Evolutionary conservation across 164 flowering plant genomes (phyloP).

Genomic region (Kingdonia uniflora): DNA sequence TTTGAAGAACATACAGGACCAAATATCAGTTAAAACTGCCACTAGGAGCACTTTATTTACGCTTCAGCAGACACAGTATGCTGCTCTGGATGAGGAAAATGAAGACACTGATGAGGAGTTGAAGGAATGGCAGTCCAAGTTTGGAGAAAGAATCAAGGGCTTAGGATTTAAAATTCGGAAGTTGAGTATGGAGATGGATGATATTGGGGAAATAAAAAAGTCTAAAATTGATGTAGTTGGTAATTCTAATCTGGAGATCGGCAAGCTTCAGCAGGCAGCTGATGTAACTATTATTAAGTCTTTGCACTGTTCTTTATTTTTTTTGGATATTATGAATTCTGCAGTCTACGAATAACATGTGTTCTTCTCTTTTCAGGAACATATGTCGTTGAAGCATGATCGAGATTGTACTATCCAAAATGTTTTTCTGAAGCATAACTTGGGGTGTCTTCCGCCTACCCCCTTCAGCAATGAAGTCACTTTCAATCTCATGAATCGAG

Average conservation of each 20-base stretch:
- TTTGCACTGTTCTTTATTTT: background rate
- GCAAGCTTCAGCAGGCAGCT: slow-evolving; percentile 78
- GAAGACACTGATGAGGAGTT: slow-evolving; percentile 95
- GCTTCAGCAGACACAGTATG: slow-evolving; percentile 61
- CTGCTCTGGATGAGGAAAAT: slow-evolving; percentile 69
- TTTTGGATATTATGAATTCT: too few species aligned
- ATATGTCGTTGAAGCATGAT: slow-evolving; percentile 43
- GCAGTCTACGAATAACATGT: background rate
- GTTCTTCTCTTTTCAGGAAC: slow-evolving; percentile 52
- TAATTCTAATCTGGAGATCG: slow-evolving; percentile 40
- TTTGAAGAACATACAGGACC: slow-evolving; percentile 47
- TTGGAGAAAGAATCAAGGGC: slow-evolving; percentile 55
- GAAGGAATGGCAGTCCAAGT: slow-evolving; percentile 82
- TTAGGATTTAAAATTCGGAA: slow-evolving; percentile 48
- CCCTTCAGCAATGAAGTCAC: slow-evolving; percentile 65
- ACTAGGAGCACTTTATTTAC: slow-evolving; percentile 53
- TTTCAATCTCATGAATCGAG: slow-evolving; percentile 45
- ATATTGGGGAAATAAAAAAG: slow-evolving; percentile 34
- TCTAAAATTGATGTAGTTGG: slow-evolving; percentile 22
- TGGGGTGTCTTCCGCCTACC: slow-evolving; percentile 47
- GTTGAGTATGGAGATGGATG: slow-evolving; percentile 57
- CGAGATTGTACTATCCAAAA: slow-evolving; percentile 56
- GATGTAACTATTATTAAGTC: slow-evolving; percentile 35
- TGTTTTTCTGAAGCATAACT: slow-evolving; percentile 52
- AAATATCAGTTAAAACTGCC: slow-evolving; percentile 56